These are phyloP conservation scores for Aschersonia sp. DNA, from an alignment of 2,329 filamentous ascomycete species.

Conservation along the genomic window DNA sequence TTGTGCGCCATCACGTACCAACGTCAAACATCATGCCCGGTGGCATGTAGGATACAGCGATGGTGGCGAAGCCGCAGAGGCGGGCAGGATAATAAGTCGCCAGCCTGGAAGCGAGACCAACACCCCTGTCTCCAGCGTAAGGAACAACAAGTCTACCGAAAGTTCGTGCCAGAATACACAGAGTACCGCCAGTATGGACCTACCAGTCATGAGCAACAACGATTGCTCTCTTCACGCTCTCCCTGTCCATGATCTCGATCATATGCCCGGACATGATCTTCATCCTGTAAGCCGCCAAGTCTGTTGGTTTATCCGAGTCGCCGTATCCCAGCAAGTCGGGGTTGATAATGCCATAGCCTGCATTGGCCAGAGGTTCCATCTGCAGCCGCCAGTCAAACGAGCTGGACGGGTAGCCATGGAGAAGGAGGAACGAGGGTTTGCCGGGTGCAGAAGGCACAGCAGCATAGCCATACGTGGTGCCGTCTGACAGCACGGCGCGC, in stretches of 20 bases:
- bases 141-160: too few relatives aligned
- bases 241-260: not conserved
- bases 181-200: not conserved
- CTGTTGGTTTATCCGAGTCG: constrained; percentile 24
- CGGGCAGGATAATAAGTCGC: not conserved
- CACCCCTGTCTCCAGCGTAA: not conserved
- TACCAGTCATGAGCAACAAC: not conserved
- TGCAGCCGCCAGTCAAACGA: constrained; percentile 29
- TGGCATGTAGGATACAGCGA: not conserved
- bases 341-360: constrained; percentile 28
- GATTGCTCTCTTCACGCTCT: not conserved
- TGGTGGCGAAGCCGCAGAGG: not conserved
- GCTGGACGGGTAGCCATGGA: constrained; percentile 30
- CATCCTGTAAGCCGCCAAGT: not conserved
- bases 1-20: not conserved
- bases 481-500: not conserved
- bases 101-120: not conserved
- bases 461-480: not conserved
- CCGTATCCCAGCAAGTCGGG: constrained; percentile 47
- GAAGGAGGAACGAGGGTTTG: constrained; percentile 22
- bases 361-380: constrained; percentile 22
- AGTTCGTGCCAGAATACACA: not conserved
- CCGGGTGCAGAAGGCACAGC: not conserved
- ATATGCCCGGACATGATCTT: not conserved
- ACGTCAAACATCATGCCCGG: not conserved